Base-by-base conservation (phyloP, 192 early-diverging fungal species). In the Backusella psychrophila region DNA sequence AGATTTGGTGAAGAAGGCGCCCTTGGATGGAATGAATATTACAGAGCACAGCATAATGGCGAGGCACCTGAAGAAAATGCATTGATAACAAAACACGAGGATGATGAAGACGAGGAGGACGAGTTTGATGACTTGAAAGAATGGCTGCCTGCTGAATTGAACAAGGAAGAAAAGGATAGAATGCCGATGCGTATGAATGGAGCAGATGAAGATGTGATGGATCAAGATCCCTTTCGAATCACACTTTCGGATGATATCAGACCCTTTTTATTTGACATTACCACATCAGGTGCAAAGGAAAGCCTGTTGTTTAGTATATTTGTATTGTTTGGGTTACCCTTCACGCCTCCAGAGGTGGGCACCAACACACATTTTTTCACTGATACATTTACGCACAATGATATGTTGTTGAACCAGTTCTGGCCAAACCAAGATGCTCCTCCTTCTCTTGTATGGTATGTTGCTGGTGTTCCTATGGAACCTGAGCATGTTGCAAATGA, bases 1-100 rank as follows among this genome's bases (percentile, higher is more conserved):
- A 78, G 89, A 4, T 87, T 90, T 75, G 89, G 87, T 6, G 89
- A 90, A 69, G 78, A 84, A 66, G 84, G 83, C 44, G 88, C 88
- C 0, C 81, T 80, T 44, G 88, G 88, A 21, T 89, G 88, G 88
- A 41, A 72, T 39, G 76, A 74, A 33, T 77, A 36, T 53, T 74
- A 72, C 23, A 41, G 69, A 33, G 69, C 78, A 17, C 83, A 82
- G 38, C 79, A 85, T 42, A 76, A 76, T 19, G 84, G 79, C 11
- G 39, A 63, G 14, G 19, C n/a, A 21, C 34, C 35, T n/a, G 42
- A 26, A 15, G 31, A 49, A 35, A 9, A 4, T 19, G 14, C n/a
- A 4, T 12, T 29, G 44, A 53, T 4, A 8, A 65, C 15, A 19
- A 63, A 46, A 0, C 17, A 63, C 29, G 38, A 71, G 6, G 3